A percentile compares a stretch with the other conserved stretches of the same genome.
Evolutionary conservation across 176 grass and related monocot species (phyloP).

Genomic region (Elaeis guineensis): DNA sequence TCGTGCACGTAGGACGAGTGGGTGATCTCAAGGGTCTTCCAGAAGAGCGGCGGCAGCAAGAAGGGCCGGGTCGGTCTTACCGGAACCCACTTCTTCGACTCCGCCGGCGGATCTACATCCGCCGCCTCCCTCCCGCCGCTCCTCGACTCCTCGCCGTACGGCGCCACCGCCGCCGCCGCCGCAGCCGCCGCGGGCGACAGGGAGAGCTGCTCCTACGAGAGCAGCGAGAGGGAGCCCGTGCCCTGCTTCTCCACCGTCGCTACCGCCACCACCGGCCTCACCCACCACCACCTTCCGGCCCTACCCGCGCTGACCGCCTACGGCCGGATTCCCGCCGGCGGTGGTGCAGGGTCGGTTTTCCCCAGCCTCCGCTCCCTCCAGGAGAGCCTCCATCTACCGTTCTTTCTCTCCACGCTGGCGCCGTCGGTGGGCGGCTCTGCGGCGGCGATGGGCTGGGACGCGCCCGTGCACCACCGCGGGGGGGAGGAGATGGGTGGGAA

Average conservation of each 20-base stretch:
- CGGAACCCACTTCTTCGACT: neutral
- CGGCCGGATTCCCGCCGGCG: neutral
- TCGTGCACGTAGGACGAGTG: constrained; percentile 70
- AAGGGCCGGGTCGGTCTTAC: constrained; percentile 41
- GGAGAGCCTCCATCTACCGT: constrained; percentile 42
- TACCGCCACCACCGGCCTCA: constrained; percentile 26
- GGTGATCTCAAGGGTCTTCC: constrained; percentile 78
- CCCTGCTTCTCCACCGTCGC: constrained; percentile 92
- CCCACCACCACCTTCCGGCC: constrained; percentile 27
- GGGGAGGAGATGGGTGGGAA: neutral
- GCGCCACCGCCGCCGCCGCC: neutral
- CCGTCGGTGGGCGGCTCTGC: neutral
- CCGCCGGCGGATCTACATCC: constrained; percentile 33
- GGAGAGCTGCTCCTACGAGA: constrained; percentile 30
- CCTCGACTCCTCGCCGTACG: constrained; percentile 23
- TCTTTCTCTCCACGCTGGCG: constrained; percentile 31
- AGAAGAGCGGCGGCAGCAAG: constrained; percentile 46
- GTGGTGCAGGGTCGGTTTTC: constrained; percentile 15
- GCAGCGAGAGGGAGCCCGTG: constrained; percentile 73
- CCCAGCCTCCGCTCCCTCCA: constrained; percentile 39
- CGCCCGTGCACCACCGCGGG: neutral
- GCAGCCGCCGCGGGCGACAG: constrained; percentile 6
- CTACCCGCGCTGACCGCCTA: neutral
- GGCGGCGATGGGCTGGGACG: neutral
- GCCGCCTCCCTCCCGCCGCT: constrained; percentile 28